phyloP scores from a whole-genome alignment of 2,329 filamentous ascomycete species.

The Pseudogymnoascus destructans region DNA sequence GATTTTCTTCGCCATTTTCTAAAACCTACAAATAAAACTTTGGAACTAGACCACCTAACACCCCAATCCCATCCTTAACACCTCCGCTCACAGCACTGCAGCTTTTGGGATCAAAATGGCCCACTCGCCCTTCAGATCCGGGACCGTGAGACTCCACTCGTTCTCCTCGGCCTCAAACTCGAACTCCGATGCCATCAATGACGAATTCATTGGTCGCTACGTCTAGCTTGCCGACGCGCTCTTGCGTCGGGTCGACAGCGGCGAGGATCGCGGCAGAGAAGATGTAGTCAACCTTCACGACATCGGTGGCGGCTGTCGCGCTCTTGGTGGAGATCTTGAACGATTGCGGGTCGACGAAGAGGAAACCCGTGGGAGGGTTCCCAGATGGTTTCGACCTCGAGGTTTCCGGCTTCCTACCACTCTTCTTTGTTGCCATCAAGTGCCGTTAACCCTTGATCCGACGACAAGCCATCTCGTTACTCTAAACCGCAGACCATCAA shows the following conservation, averaged over 20 bases:
- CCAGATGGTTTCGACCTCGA: neutral
- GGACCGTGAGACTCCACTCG: slow-evolving; percentile 22
- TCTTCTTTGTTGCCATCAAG: slow-evolving; percentile 51
- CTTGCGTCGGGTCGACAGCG: slow-evolving; percentile 26
- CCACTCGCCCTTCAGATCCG: slow-evolving; percentile 18
- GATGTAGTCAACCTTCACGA: neutral
- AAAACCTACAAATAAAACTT: neutral
- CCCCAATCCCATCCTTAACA: neutral
- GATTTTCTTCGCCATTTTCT: slow-evolving; percentile 1
- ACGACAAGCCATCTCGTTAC: slow-evolving; percentile 46
- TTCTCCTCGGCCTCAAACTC: slow-evolving; percentile 33
- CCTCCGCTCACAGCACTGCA: neutral
- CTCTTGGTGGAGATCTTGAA: slow-evolving; percentile 23
- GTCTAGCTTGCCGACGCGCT: slow-evolving; percentile 28
- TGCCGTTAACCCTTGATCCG: slow-evolving; percentile 42
- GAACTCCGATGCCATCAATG: slow-evolving; percentile 28
- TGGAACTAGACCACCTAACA: neutral
- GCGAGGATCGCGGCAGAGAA: slow-evolving; percentile 19
- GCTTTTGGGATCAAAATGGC: slow-evolving; percentile 8
- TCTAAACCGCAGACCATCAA: slow-evolving; percentile 43
- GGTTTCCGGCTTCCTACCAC: slow-evolving; percentile 30
- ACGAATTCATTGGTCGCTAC: slow-evolving; percentile 28
- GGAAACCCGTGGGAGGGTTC: neutral
- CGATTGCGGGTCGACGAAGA: neutral
- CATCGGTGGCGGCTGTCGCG: neutral